Base-by-base conservation (phyloP, 1,139 yeast species). In the Pneumocystis sp. region DNA sequence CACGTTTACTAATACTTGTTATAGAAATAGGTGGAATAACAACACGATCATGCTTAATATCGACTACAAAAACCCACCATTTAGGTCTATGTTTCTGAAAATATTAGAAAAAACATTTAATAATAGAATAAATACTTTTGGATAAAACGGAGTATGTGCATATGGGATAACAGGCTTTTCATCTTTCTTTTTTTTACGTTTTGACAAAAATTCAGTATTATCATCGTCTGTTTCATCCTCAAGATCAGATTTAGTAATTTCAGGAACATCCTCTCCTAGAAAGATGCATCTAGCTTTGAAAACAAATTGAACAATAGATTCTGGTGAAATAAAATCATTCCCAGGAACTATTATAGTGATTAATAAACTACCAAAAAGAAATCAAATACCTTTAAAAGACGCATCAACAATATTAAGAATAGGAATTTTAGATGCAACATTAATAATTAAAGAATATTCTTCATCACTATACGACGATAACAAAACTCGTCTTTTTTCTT, bases 251-350 rank as follows among this genome's bases (percentile, higher is more conserved):
- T 59, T 29, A 59, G 17, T 25, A 31, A 31, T 15, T 25, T 50
- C 34, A 29, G 19, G 25, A 17, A 4, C 31, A 12, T 31, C n/a
- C 1, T 59, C 45, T 12, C 61, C 61, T 39, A 42, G 15, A 59
- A 59, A 39, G 31, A 59, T 21, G 29, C 89, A 84, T 63, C 89
- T 76, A 68, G 88, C 86, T 74, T 89, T 89, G 59, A 95, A 71
- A 39, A 85, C 84, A 68, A 95, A 78, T 74, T 89, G 91, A 12
- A 89, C 84, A 67, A 82, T 83, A 1, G 97, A 83, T 62, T 78
- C 75, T 45, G 97, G 95, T 2, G 96, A 83, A 15, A 93, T 87
- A 45, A 80, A 78, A 37, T 78, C 75, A 77, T 91, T 97, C 56
- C 97, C 98, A 2, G 96, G 95, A 61, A 91, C 96, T 67, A 25